These are phyloP conservation scores for Ochetophila trinervis DNA, from an alignment of 306 rosid species.

Conservation along the genomic window DNA sequence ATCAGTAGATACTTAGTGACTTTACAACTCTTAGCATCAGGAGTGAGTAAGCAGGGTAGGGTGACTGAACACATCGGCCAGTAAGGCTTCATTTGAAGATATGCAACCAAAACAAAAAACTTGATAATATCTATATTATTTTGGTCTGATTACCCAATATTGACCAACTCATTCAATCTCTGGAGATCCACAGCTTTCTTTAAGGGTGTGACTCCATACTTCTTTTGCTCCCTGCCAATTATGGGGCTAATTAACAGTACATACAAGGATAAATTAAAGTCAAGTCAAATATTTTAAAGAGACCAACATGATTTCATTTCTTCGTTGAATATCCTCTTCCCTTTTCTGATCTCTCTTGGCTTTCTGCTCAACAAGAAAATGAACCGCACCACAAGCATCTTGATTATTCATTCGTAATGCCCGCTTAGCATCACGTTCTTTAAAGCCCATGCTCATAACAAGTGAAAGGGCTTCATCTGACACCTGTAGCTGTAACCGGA, in stretches of 20 bases:
- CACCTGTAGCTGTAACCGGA: constrained; percentile 69
- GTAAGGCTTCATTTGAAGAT: constrained; percentile 4
- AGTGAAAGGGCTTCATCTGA: constrained; percentile 80
- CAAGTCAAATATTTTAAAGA: constrained; percentile 4
- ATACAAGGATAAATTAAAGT: constrained; percentile 4
- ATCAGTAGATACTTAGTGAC: too few species aligned
- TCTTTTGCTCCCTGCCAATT: constrained; percentile 72
- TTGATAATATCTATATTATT: not conserved
- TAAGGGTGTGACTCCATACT: constrained; percentile 62
- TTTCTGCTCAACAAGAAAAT: constrained; percentile 75
- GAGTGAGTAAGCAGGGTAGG: too few species aligned
- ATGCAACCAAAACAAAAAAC: not conserved
- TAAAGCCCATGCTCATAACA: constrained; percentile 85
- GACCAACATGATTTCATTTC: constrained; percentile 60
- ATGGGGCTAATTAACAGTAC: constrained; percentile 14
- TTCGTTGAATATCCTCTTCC: constrained; percentile 56
- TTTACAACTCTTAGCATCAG: too few species aligned
- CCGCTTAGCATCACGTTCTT: constrained; percentile 63
- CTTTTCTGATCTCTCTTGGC: constrained; percentile 45
- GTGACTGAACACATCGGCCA: not conserved
- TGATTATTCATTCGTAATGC: constrained; percentile 88
- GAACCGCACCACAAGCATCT: constrained; percentile 73
- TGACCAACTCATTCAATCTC: constrained; percentile 62
- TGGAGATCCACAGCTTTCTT: constrained; percentile 83
- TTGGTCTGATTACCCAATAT: constrained; percentile 56